Conservation (phyloP, 257 asterid genomes). For the Haberlea rhodopensis region DNA sequence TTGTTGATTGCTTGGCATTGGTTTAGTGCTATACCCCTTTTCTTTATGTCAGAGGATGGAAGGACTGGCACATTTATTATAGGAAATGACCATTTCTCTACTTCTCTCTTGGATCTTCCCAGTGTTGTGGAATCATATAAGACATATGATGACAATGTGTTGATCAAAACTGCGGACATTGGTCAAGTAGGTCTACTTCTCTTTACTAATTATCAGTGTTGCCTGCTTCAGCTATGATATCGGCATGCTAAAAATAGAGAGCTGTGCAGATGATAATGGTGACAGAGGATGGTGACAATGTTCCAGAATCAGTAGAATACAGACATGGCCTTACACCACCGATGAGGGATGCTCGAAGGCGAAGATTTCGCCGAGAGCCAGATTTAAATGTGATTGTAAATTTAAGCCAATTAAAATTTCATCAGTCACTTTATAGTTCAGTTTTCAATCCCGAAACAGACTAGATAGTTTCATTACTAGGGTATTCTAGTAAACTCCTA, state of each 20-base stretch:
- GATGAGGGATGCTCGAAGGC: constrained; percentile 95
- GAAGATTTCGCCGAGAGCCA: constrained; percentile 93
- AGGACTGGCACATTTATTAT: constrained; percentile 76
- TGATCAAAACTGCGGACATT: constrained; percentile 89
- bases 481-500: constrained; percentile 7
- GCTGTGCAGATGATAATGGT: constrained; percentile 51
- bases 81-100: constrained; percentile 78
- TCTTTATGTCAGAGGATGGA: constrained; percentile 69
- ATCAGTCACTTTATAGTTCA: constrained; percentile 4
- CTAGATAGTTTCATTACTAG: background rate
- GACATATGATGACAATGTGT: constrained; percentile 84
- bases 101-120: constrained; percentile 94
- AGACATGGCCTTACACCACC: constrained; percentile 83
- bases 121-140: constrained; percentile 82
- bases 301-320: constrained; percentile 49
- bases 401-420: background rate
- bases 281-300: constrained; percentile 43
- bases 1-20: constrained; percentile 1
- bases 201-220: constrained; percentile 3
- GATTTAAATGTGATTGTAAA: constrained; percentile 62
- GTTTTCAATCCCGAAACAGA: background rate
- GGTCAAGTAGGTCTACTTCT: constrained; percentile 67
- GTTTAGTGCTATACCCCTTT: constrained; percentile 2
- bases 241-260: constrained; percentile 17
- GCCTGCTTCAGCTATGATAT: constrained; percentile 8